phyloP scores from a whole-genome alignment of 371 early-diverging fungal species.

The Chytridiales sp. region DNA sequence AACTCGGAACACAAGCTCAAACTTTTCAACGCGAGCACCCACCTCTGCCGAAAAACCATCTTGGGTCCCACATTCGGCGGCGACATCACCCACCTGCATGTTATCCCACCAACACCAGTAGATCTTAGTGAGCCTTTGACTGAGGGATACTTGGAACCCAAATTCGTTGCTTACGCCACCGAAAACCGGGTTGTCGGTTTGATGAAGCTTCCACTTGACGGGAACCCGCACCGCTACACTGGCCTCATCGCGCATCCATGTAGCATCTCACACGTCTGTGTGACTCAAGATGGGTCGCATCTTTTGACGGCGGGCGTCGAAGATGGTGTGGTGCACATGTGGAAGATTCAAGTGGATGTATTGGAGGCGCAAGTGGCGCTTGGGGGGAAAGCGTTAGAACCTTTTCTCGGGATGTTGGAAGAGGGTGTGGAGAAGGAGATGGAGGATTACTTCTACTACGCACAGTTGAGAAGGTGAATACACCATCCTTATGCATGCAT shows the following conservation, averaged over 20 bases:
- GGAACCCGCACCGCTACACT: constrained; percentile 51
- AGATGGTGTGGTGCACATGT: constrained; percentile 49
- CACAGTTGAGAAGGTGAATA: constrained; percentile 48
- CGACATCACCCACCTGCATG: constrained; percentile 4
- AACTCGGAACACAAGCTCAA: constrained; percentile 45
- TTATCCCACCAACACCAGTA: not conserved
- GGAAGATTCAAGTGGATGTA: constrained; percentile 38
- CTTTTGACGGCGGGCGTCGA: constrained; percentile 44
- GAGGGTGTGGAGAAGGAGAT: constrained; percentile 45
- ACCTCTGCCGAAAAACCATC: constrained; percentile 48
- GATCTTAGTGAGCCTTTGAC: not conserved
- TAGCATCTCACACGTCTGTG: constrained; percentile 34
- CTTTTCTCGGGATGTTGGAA: constrained; percentile 52
- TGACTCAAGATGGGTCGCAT: constrained; percentile 37
- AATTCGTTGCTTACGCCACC: constrained; percentile 35
- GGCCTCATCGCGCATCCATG: constrained; percentile 55
- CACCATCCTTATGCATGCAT: not conserved
- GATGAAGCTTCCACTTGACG: constrained; percentile 51
- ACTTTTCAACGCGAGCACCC: constrained; percentile 39
- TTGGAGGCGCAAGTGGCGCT: constrained; percentile 42
- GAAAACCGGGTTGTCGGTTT: constrained; percentile 46
- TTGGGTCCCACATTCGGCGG: constrained; percentile 51
- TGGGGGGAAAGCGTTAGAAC: constrained; percentile 43
- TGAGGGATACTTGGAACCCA: constrained; percentile 1
- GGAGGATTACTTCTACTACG: constrained; percentile 61